phyloP scores from a whole-genome alignment of 2,329 filamentous ascomycete genomes.

The Diplodia corticola region DNA sequence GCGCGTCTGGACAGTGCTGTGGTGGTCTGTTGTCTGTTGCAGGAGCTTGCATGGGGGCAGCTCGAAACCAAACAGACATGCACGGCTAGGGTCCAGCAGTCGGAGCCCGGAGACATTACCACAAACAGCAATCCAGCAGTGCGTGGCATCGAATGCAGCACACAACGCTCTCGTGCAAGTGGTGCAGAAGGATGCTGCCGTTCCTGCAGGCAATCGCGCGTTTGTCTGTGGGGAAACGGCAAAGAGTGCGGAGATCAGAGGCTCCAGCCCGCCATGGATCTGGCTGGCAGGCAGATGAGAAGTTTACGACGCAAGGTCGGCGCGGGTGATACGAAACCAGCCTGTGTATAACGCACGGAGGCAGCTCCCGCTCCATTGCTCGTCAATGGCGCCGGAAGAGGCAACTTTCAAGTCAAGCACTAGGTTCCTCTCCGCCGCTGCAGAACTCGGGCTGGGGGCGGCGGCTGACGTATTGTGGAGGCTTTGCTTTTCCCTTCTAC shows the following conservation, averaged over 20 bases:
- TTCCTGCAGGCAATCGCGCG: background rate
- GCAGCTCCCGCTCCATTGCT: background rate
- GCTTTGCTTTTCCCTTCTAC: background rate
- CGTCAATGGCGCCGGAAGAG: background rate
- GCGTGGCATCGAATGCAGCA: background rate
- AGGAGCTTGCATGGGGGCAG: background rate
- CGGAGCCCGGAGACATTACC: background rate
- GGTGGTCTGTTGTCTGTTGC: background rate
- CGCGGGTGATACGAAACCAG: conserved; percentile 2
- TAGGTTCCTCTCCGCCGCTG: background rate
- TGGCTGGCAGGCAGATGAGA: background rate
- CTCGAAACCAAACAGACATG: conserved; percentile 6
- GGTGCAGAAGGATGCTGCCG: no score
- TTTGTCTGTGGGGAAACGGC: no score
- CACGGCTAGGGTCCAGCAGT: background rate
- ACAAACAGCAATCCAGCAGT: conserved; percentile 1
- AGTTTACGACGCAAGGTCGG: background rate
- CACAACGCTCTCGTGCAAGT: background rate
- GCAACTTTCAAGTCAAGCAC: background rate
- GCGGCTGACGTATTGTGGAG: conserved; percentile 11
- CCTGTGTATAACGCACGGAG: background rate
- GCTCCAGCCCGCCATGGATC: background rate
- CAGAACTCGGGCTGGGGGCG: background rate
- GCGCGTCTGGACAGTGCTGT: background rate
- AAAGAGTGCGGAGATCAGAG: background rate